phyloP scores from a whole-genome alignment of 2,329 filamentous ascomycete species.

The Chalaropsis thielavioides region DNA sequence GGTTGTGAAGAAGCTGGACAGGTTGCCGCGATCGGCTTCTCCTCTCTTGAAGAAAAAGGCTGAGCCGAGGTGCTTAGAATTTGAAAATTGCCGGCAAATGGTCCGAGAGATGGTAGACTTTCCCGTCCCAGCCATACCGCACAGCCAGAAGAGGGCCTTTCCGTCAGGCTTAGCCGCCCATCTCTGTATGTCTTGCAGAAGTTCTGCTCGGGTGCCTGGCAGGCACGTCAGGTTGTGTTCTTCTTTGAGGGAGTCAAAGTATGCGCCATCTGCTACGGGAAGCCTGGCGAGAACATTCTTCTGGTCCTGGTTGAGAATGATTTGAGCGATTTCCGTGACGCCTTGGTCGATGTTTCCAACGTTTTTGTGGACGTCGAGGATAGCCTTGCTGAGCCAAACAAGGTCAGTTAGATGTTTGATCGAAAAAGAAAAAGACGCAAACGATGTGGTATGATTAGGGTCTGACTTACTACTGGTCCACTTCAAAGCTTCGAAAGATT shows the following conservation, averaged over 20 bases:
- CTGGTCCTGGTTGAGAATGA: neutral
- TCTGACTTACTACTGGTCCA: neutral
- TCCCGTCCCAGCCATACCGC: slow-evolving; percentile 28
- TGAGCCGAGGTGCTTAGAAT: slow-evolving; percentile 21
- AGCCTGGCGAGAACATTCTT: neutral
- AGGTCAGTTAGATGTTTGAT: neutral
- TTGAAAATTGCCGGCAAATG: slow-evolving; percentile 20
- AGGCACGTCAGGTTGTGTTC: slow-evolving; percentile 25
- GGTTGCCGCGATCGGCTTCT: slow-evolving; percentile 27
- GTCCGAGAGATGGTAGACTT: slow-evolving; percentile 28
- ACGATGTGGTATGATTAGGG: neutral
- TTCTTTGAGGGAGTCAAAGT: slow-evolving; percentile 26
- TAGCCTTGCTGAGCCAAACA: neutral
- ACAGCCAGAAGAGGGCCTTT: slow-evolving; percentile 26
- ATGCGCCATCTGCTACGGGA: slow-evolving; percentile 20
- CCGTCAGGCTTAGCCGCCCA: slow-evolving; percentile 22
- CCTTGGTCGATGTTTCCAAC: no score
- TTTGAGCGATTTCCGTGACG: neutral
- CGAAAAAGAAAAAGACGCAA: neutral
- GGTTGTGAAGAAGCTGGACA: slow-evolving; percentile 28
- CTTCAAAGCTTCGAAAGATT: neutral
- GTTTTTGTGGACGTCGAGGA: neutral
- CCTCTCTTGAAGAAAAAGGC: slow-evolving; percentile 35
- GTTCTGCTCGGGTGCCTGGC: slow-evolving; percentile 23
- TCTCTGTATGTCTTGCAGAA: slow-evolving; percentile 23